phyloP scores from a whole-genome alignment of 371 early-diverging fungal genomes.

The Syncephalastrum sp. region DNA sequence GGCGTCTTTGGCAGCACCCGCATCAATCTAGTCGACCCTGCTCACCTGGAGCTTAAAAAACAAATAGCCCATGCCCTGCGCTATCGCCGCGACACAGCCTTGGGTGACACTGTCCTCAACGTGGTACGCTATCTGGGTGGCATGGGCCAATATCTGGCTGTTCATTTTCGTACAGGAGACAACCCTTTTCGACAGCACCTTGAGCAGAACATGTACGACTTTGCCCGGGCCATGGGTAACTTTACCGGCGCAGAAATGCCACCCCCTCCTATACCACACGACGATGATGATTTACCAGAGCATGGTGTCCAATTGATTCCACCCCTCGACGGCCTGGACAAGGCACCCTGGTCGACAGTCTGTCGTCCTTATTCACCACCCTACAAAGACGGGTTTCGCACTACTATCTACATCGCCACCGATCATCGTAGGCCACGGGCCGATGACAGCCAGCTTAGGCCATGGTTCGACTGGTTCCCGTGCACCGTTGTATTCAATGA shows the following conservation, averaged over 20 bases:
- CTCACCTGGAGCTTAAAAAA: constrained; percentile 22
- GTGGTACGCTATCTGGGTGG: constrained; percentile 38
- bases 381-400: neutral
- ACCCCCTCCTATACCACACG: constrained; percentile 1
- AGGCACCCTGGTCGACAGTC: constrained; percentile 18
- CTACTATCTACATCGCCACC: constrained; percentile 36
- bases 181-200: constrained; percentile 26
- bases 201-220: constrained; percentile 15
- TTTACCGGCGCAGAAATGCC: constrained; percentile 1
- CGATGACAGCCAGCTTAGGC: constrained; percentile 16
- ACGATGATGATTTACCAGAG: constrained; percentile 5
- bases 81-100: constrained; percentile 33
- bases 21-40: constrained; percentile 19
- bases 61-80: constrained; percentile 23
- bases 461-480: constrained; percentile 37
- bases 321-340: constrained; percentile 6
- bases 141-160: constrained; percentile 21
- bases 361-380: constrained; percentile 6
- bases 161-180: constrained; percentile 46
- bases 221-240: constrained; percentile 10
- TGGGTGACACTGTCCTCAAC: constrained; percentile 28
- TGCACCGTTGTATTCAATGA: constrained; percentile 37
- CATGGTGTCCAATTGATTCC: constrained; percentile 4
- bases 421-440: constrained; percentile 35
- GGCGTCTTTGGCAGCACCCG: constrained; percentile 43